These are phyloP conservation scores for Chaetomiaceae sp. DNA, from an alignment of 2,329 filamentous ascomycete genomes.

Conservation along the genomic window DNA sequence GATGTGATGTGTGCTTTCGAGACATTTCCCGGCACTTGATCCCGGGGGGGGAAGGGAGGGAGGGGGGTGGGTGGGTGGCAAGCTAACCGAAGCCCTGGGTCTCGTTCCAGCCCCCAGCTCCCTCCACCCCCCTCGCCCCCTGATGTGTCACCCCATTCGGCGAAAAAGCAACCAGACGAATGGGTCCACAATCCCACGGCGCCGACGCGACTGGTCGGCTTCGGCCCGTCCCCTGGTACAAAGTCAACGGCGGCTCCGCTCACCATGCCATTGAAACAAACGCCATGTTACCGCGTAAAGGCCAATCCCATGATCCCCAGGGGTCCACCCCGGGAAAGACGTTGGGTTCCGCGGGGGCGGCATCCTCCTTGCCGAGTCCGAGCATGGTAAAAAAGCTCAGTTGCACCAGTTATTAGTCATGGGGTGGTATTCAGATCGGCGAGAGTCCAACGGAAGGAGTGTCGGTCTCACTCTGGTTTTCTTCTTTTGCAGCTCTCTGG, in stretches of 20 bases:
- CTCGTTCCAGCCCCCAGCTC: too few relatives aligned
- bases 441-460: too few relatives aligned
- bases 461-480: too few relatives aligned
- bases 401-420: not conserved
- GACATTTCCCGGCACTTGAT: not conserved
- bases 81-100: not conserved
- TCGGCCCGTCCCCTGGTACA: not conserved
- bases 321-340: too few relatives aligned
- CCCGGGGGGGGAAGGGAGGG: too few relatives aligned
- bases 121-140: too few relatives aligned
- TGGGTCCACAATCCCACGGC: not conserved
- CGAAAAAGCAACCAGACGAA: too few relatives aligned
- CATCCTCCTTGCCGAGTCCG: not conserved
- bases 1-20: not conserved
- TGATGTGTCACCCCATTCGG: too few relatives aligned
- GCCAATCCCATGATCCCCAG: too few relatives aligned
- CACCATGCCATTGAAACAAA: not conserved
- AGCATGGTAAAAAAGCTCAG: too few relatives aligned
- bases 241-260: not conserved
- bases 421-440: not conserved
- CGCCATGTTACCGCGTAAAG: not conserved
- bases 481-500: not conserved
- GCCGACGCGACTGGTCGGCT: not conserved
- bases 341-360: not conserved
- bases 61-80: too few relatives aligned